Conservation (phyloP, 768 basidiomycete genomes). For the Chalciporus pseudorubinellus region DNA sequence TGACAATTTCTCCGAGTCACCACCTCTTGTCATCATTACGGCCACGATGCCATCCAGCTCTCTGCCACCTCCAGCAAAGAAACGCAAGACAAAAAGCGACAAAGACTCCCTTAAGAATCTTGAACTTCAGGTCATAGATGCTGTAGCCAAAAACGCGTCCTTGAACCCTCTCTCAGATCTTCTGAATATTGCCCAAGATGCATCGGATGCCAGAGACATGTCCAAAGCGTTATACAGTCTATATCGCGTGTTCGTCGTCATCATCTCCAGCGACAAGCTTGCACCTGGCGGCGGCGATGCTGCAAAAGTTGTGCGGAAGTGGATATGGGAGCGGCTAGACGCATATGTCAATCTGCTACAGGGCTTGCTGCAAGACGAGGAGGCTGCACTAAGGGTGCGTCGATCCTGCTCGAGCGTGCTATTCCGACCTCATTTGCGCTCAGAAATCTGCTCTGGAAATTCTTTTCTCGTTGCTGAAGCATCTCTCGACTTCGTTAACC, state of each 20-base stretch:
- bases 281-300: constrained; percentile 49
- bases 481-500: constrained; percentile 67
- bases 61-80: constrained; percentile 52
- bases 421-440: constrained; percentile 3
- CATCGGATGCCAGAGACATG: constrained; percentile 51
- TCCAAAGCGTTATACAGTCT: constrained; percentile 80
- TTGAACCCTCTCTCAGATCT: constrained; percentile 81
- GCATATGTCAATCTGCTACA: constrained; percentile 67
- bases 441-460: constrained; percentile 74
- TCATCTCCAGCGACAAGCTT: constrained; percentile 60
- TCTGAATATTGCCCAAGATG: constrained; percentile 50
- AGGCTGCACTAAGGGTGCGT: constrained; percentile 70
- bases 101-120: constrained; percentile 39
- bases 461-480: constrained; percentile 71
- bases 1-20: not conserved
- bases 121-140: constrained; percentile 54
- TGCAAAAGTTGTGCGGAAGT: constrained; percentile 61
- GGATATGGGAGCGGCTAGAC: constrained; percentile 77
- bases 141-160: constrained; percentile 54
- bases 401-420: not conserved
- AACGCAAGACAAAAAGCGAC: constrained; percentile 39
- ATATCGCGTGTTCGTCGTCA: constrained; percentile 71
- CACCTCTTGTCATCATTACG: not conserved
- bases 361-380: constrained; percentile 73
- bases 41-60: constrained; percentile 38